Base-by-base conservation (phyloP, 2,329 filamentous ascomycete species). In the Trichoderma aggressivum region DNA sequence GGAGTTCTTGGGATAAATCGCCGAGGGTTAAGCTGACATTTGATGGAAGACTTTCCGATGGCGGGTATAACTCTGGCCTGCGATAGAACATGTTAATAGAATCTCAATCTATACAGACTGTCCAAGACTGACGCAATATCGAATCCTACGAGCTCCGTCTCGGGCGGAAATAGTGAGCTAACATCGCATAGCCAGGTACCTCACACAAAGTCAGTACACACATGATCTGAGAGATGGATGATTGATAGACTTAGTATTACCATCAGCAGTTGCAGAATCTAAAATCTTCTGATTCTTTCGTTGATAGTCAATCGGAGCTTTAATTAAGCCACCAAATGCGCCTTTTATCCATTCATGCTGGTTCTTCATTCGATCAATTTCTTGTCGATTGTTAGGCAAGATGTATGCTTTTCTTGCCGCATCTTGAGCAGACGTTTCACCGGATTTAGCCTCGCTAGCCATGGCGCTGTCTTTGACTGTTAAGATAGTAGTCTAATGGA, bases 331-430 rank as follows among this genome's bases (percentile, higher is more conserved):
- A 10, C 55, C 63, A 21, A 71, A 71, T 26, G 70, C 36, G n/a
- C 55, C 55, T 16, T 71, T 71, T 11, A 71, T 56, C 70, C 70
- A 71, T 47, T 71, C 70, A 55, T 71, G 70, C 55, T 71, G 70
- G 32, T 71, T 71, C 32, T 68, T 71, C 70, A 71, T 71, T 50
- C 70, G 70, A 26, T 43, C 32, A 43, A 71, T 68, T 28, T 71
- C 70, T 28, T 53, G 28, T 26, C 39, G 60, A 16, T 43, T 68
- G 21, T 71, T 50, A 21, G 70, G 63, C 21, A 71, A 55, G 32
- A 71, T 68, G 39, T 71, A 71, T 3, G 70, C 55, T 30, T 39
- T 59, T 32, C 59, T 61, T 18, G 70, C 39, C 10, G 56, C 11
- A 3, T 67, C 62, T 5, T 43, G 18, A 11, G 32, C 5, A 3